These are phyloP conservation scores for Colletotrichum cuscutae DNA, from an alignment of 2,329 filamentous ascomycete species.

Conservation along the genomic window DNA sequence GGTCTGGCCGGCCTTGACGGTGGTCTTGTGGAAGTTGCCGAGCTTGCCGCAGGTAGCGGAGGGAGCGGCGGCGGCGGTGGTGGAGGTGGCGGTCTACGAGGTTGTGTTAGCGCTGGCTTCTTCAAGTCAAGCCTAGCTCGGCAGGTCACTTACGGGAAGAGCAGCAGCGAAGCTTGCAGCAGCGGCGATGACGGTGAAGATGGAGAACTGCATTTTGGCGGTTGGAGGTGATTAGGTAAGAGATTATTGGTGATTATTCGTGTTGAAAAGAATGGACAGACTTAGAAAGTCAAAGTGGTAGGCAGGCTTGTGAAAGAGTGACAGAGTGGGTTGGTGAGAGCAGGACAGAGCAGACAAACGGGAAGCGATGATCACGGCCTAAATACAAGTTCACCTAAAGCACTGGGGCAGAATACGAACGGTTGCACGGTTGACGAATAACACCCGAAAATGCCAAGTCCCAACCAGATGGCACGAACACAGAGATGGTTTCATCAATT, in stretches of 20 bases:
- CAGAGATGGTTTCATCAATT: slow-evolving; percentile 12
- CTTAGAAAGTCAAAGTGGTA: not conserved
- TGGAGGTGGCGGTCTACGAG: not conserved
- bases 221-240: not conserved
- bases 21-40: slow-evolving; percentile 18
- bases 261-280: not conserved
- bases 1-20: slow-evolving; percentile 8
- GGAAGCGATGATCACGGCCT: not conserved
- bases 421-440: not conserved
- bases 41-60: not conserved
- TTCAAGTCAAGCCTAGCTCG: not conserved
- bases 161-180: slow-evolving; percentile 10
- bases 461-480: not conserved
- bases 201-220: slow-evolving; percentile 11
- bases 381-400: not conserved
- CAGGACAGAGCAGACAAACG: rapidly evolving
- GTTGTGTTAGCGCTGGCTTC: not conserved
- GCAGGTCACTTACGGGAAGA: not conserved
- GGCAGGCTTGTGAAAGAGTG: not conserved
- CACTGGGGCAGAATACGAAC: not conserved
- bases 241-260: not conserved
- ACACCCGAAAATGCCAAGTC: not conserved
- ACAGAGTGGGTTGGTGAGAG: not conserved
- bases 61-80: not conserved
- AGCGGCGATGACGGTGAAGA: slow-evolving; percentile 12